phyloP scores from a whole-genome alignment of 371 early-diverging fungal genomes.

The Syncephalastrum racemosum region DNA sequence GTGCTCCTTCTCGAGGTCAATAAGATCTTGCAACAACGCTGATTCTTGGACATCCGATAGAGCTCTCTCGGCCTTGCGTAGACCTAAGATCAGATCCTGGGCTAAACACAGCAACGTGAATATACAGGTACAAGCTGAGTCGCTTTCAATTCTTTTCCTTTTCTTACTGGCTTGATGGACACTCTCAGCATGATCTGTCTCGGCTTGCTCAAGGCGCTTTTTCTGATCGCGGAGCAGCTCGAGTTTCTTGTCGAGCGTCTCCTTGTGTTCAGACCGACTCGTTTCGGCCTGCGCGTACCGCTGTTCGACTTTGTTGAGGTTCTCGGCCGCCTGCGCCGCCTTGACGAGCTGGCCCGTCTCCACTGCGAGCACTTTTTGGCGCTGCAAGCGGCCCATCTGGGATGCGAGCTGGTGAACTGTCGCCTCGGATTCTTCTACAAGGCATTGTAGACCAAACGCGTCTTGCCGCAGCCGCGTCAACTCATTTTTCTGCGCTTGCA shows the following conservation, averaged over 20 bases:
- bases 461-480: conserved; percentile 8
- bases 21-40: no score
- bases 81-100: no score
- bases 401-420: conserved; percentile 5
- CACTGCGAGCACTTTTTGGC: conserved; percentile 16
- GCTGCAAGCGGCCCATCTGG: conserved; percentile 7
- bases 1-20: no score
- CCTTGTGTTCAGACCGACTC: not conserved
- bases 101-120: no score
- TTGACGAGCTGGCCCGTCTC: conserved; percentile 14
- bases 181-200: not conserved
- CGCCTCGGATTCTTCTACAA: conserved; percentile 12
- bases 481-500: conserved; percentile 4
- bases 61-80: no score
- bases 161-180: no score
- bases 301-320: conserved; percentile 4
- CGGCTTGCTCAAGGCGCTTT: conserved; percentile 1
- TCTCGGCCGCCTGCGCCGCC: conserved; percentile 11
- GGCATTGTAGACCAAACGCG: conserved; percentile 8
- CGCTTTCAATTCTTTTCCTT: no score
- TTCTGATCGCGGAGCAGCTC: conserved; percentile 2
- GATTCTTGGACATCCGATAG: no score
- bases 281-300: not conserved
- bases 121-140: no score
- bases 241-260: not conserved